Base-by-base conservation (phyloP, 495 filamentous ascomycete genomes). In the Penicillium simplicissimum region DNA sequence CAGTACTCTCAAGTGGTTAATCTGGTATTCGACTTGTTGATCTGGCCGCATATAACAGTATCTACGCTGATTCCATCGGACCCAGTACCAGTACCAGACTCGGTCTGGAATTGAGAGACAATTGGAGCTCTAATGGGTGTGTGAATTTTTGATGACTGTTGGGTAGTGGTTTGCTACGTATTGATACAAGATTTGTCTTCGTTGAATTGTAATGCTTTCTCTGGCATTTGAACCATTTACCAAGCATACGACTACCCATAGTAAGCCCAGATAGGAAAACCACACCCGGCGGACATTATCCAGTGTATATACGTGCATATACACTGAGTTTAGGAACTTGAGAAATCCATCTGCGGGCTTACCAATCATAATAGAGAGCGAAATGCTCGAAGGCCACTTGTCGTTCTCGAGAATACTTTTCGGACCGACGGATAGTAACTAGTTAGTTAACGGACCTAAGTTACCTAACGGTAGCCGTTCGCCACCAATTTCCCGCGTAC, bases 1-100 rank as follows among this genome's bases (percentile, higher is more conserved):
- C 52, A 55, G 35, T 55, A 55, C 17, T 55, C 52, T 55, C 35
- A 55, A 14, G 52, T 55, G 17, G 34, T 55, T 17, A 17, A 9
- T 19, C 8, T 55, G 17, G 52, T 55, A 55, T 55, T 55, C 23
- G 52, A 55, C 25, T 1, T 3, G 8, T 25, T 55, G 52, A 11
- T 40, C n/a, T 55, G 52, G 52, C 52, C 52, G 9, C 52, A 55
- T 55, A 10, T 36, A 36, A 38, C 52, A 38, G 52, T 55, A 25
- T 38, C 52, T 8, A 55, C 52, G 34, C 52, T 55, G 17, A 23
- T 55, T 55, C 52, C 52, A 25, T 55, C 52, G n/a, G 52, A 37
- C 11, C 34, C 52, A 10, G 52, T 55, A 38, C 38, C 52, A 55
- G 52, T 55, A 14, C 52, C 52, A 55, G 52, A 55, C 35, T 55